Percentiles rank a stretch among this genome's conserved stretches.
Conservation (phyloP, 192 early-diverging fungal genomes). For the Coemansia sp. region DNA sequence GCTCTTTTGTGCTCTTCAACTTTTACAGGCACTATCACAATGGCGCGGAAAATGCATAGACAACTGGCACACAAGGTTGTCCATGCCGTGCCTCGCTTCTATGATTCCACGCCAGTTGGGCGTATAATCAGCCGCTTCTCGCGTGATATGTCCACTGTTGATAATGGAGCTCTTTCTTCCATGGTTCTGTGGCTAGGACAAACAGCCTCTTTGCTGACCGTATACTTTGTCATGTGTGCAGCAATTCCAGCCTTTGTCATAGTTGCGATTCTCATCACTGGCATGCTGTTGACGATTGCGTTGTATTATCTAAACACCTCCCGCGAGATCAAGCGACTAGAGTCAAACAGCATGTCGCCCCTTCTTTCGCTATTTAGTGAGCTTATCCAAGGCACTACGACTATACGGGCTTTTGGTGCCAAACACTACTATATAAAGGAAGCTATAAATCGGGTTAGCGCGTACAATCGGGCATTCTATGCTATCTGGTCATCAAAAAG, state of each 20-base stretch:
- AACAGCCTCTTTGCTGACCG: slow-evolving; percentile 55
- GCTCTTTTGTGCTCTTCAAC: background rate
- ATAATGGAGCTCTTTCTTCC: slow-evolving; percentile 63
- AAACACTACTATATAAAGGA: slow-evolving; percentile 46
- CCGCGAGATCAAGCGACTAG: slow-evolving; percentile 81
- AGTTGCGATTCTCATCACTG: slow-evolving; percentile 58
- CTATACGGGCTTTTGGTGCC: slow-evolving; percentile 77
- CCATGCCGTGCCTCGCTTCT: slow-evolving; percentile 75
- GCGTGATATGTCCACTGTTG: slow-evolving; percentile 77
- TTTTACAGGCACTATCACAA: background rate
- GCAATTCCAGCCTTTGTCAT: slow-evolving; percentile 71
- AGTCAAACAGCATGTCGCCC: slow-evolving; percentile 68
- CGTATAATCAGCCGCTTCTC: slow-evolving; percentile 82
- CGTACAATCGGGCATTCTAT: slow-evolving; percentile 76
- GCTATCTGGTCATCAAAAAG: slow-evolving; percentile 76
- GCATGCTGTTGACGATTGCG: slow-evolving; percentile 66
- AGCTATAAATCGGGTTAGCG: slow-evolving; percentile 60
- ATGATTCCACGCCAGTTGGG: slow-evolving; percentile 79
- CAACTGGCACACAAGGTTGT: slow-evolving; percentile 58
- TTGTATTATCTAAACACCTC: slow-evolving; percentile 4
- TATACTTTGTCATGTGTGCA: slow-evolving; percentile 60
- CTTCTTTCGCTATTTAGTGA: slow-evolving; percentile 76
- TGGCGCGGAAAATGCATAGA: slow-evolving; percentile 41
- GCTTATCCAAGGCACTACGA: slow-evolving; percentile 63
- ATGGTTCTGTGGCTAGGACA: slow-evolving; percentile 56